Evolutionary conservation across 768 basidiomycete genomes (phyloP).

Genomic region (Amanita rimosa): DNA sequence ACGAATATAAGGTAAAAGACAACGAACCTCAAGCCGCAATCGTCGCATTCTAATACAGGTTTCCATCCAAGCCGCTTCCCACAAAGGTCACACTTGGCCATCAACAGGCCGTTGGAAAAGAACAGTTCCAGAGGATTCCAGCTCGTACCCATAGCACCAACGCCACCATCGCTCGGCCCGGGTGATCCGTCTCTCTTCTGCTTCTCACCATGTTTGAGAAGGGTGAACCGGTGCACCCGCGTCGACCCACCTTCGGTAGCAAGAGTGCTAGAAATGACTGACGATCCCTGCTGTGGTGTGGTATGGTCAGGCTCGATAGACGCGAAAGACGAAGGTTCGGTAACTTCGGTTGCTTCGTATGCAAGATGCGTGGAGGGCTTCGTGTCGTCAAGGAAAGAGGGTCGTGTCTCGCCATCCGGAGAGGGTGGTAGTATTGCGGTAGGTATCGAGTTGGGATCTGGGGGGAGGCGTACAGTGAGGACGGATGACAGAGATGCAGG

Average conservation of each 20-base stretch:
- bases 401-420: constrained; percentile 11
- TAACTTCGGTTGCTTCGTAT: constrained; percentile 20
- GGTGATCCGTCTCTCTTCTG: constrained; percentile 26
- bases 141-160: constrained; percentile 40
- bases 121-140: constrained; percentile 58
- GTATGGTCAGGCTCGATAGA: constrained; percentile 62
- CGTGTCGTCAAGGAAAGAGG: constrained; percentile 7
- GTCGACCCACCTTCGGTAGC: constrained; percentile 77
- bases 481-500: constrained; percentile 59
- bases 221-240: constrained; percentile 75
- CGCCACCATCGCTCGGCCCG: not conserved
- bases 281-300: constrained; percentile 27
- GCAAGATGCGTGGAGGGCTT: constrained; percentile 9
- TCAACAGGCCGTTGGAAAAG: constrained; percentile 61
- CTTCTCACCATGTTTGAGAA: constrained; percentile 70
- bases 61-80: constrained; percentile 79
- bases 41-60: constrained; percentile 78
- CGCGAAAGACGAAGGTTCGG: constrained; percentile 33
- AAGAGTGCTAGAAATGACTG: constrained; percentile 39
- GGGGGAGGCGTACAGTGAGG: constrained; percentile 53
- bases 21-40: constrained; percentile 65
- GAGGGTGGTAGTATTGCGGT: constrained; percentile 28
- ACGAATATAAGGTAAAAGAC: too few relatives aligned
- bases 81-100: constrained; percentile 77
- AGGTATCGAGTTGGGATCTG: constrained; percentile 35